A percentile compares a stretch with the other conserved stretches of the same genome.
Evolutionary conservation across 352 stramenopile species (phyloP).

Genomic region (Pythium phragmiticola): DNA sequence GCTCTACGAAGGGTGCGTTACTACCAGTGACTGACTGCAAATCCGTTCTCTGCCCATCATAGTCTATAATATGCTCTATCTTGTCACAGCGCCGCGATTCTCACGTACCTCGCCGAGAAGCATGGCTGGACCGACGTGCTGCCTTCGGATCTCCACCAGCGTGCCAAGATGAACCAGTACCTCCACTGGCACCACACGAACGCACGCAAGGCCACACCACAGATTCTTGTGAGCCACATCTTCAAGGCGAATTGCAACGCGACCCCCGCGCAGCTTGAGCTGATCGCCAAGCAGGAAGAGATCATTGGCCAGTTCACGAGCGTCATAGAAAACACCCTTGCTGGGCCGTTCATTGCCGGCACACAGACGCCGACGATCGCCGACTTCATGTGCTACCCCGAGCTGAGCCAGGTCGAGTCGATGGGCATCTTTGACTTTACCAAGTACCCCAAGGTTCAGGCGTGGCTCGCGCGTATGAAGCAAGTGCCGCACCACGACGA

Average conservation of each 20-base stretch:
- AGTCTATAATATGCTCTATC: too few relatives aligned
- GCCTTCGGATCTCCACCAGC: constrained; percentile 34
- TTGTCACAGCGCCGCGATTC: neutral
- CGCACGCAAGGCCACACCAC: constrained; percentile 39
- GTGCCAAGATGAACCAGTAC: constrained; percentile 62
- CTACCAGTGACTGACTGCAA: neutral
- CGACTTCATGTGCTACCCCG: constrained; percentile 57
- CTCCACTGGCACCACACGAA: constrained; percentile 78
- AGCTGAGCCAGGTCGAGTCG: constrained; percentile 60
- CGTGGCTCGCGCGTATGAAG: constrained; percentile 24
- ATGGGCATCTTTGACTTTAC: constrained; percentile 36
- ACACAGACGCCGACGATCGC: constrained; percentile 51
- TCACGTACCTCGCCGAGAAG: constrained; percentile 48
- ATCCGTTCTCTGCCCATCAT: too few relatives aligned
- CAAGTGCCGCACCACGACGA: constrained; percentile 42
- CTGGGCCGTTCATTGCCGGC: constrained; percentile 43
- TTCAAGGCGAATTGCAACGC: constrained; percentile 1
- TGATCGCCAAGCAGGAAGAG: constrained; percentile 20
- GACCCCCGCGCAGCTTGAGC: constrained; percentile 10
- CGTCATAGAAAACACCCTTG: constrained; percentile 42
- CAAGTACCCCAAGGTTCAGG: constrained; percentile 21
- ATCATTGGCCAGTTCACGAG: constrained; percentile 9
- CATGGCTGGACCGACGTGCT: constrained; percentile 51
- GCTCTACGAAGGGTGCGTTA: constrained; percentile 43
- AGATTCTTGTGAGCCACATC: constrained; percentile 15